These are phyloP conservation scores for Coniella lustricola DNA, from an alignment of 2,329 filamentous ascomycete species.

Conservation along the genomic window DNA sequence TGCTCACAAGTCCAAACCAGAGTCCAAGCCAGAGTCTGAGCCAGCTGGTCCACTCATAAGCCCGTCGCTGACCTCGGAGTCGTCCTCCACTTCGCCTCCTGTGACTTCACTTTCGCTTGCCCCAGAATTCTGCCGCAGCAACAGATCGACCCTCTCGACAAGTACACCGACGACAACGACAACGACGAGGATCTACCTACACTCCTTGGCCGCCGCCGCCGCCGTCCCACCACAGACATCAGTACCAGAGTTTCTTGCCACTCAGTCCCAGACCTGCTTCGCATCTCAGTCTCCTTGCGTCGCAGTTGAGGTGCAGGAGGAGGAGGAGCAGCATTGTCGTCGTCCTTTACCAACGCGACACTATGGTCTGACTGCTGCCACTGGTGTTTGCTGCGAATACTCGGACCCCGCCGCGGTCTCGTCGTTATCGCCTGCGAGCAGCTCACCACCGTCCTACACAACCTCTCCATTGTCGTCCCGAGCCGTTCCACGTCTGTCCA, in stretches of 20 bases:
- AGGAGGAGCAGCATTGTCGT: constrained; percentile 17
- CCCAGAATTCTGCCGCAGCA: background rate
- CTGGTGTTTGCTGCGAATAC: constrained; percentile 17
- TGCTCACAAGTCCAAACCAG: too few species aligned
- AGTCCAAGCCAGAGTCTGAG: too few species aligned
- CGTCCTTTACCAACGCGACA: constrained; percentile 20
- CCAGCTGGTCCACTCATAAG: background rate
- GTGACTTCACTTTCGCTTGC: constrained; percentile 3
- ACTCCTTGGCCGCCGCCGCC: too few species aligned
- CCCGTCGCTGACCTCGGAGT: background rate
- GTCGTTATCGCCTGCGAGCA: constrained; percentile 5
- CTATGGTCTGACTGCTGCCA: constrained; percentile 25
- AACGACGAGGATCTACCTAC: too few species aligned
- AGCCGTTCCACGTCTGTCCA: constrained; percentile 22
- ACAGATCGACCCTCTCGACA: too few species aligned
- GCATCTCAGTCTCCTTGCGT: too few species aligned
- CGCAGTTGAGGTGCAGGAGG: constrained; percentile 7
- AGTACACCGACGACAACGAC: too few species aligned
- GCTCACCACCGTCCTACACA: background rate
- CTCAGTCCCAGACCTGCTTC: too few species aligned
- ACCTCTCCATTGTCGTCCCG: background rate
- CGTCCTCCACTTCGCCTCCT: background rate
- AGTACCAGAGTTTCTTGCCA: too few species aligned
- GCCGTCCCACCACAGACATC: too few species aligned
- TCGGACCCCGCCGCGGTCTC: constrained; percentile 13